phyloP scores from a whole-genome alignment of 805 yeast genomes.

The Pichia nakasei region DNA sequence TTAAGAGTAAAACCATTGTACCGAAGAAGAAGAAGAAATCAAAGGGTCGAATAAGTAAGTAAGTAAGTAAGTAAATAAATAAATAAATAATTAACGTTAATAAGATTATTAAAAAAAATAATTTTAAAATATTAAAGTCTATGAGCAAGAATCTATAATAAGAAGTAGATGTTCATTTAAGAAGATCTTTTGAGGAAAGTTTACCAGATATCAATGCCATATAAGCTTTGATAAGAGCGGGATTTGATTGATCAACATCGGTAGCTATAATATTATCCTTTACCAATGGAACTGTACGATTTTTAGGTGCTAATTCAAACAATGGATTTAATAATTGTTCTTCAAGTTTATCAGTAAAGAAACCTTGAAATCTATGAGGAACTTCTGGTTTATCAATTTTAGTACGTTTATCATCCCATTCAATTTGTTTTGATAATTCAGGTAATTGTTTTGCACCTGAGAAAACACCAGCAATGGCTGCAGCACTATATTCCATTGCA shows the following conservation, averaged over 20 bases:
- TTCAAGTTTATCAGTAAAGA: constrained; percentile 7
- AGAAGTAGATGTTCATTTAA: background rate
- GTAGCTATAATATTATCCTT: constrained; percentile 2
- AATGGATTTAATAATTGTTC: constrained; percentile 13
- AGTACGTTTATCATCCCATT: constrained; percentile 20
- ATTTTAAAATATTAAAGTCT: background rate
- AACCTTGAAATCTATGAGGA: constrained; percentile 12
- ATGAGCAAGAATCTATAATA: background rate
- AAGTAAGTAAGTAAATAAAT: background rate
- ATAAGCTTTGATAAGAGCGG: constrained; percentile 8
- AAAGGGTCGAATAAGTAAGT: background rate
- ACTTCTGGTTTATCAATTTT: constrained; percentile 12
- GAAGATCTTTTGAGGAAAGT: constrained; percentile 5
- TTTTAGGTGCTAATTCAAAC: constrained; percentile 10
- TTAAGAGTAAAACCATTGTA: background rate
- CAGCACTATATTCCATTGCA: constrained; percentile 41
- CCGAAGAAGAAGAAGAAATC: background rate
- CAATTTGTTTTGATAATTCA: constrained; percentile 28
- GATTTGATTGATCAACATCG: constrained; percentile 11
- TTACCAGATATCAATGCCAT: constrained; percentile 7
- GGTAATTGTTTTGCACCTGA: constrained; percentile 34
- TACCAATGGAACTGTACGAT: constrained; percentile 12
- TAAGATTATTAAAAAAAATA: no score
- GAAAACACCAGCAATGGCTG: constrained; percentile 55
- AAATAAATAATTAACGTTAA: no score